Base-by-base conservation (phyloP, 371 early-diverging fungal species). In the Apophysomyces trapeziformis region DNA sequence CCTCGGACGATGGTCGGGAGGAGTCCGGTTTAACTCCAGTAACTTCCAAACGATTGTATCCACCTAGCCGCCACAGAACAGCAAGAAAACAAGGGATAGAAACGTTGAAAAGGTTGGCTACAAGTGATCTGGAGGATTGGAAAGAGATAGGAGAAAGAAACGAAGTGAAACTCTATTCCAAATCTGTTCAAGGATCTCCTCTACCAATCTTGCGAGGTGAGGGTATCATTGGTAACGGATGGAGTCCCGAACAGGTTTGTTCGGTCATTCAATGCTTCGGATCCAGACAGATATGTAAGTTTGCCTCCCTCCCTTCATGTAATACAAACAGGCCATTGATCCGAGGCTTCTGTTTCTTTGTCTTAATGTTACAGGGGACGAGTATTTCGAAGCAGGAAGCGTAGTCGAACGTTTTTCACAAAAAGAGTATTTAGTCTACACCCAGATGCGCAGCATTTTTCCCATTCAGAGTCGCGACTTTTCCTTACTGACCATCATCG, bases 221-320 rank as follows among this genome's bases (percentile, higher is more conserved):
- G 21, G 69, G 72, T 1, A 68, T 72, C 11, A 73, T 88, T 63
- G 59, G 66, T 36, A 78, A 78, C 38, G 64, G 70, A 9, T 86
- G 83, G 85, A 79, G 84, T 12, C 80, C 84, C 4, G 85, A 86
- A 50, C 86, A 88, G 54, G 68, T 83, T 0, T 83, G 83, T 45
- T 80, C 83, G 8, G 80, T 76, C 1, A 72, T 83, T 44, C 83
- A 83, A 50, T 71, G 77, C 58, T 83, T 83, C 72, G 83, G 80
- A 36, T 73, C 83, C 0, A 64, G 83, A 8, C 73, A 72, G 56
- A 63, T 69, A 65, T 82, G 81, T 78, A 72, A 69, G 70, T 70
- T 11, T 26, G 1, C 1, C 32, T 3, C 32, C 26, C 26, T 26
- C 0, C 32, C 21, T 6, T 2, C 9, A 50, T 16, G 54, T 50